phyloP scores from a whole-genome alignment of 2,329 filamentous ascomycete genomes.

The Lecanicillium sp. region DNA sequence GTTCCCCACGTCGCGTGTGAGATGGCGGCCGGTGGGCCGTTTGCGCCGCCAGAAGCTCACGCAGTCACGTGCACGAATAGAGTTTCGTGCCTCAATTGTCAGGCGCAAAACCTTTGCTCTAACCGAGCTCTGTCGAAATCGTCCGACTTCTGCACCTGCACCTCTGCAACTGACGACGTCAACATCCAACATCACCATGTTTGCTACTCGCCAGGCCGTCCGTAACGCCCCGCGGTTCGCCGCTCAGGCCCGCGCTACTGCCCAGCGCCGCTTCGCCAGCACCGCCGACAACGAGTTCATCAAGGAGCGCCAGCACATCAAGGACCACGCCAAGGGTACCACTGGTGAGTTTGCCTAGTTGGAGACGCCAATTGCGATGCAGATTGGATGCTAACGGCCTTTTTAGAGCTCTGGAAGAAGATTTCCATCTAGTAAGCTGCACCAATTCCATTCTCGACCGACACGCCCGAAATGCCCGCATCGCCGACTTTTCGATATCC shows the following conservation, averaged over 20 bases:
- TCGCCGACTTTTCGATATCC: neutral
- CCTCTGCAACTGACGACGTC: constrained; percentile 17
- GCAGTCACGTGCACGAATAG: constrained; percentile 7
- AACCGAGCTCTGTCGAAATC: constrained; percentile 26
- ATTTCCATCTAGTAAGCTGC: constrained; percentile 84
- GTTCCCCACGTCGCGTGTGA: no score
- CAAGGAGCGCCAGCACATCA: constrained; percentile 82
- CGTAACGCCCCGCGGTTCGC: constrained; percentile 56
- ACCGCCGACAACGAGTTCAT: constrained; percentile 85
- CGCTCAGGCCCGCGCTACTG: constrained; percentile 49
- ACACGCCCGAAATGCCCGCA: no score
- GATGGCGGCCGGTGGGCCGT: no score
- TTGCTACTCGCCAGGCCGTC: constrained; percentile 53
- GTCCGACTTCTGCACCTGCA: constrained; percentile 24
- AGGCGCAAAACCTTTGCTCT: constrained; percentile 13
- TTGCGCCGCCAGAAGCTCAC: neutral
- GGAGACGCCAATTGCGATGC: constrained; percentile 13
- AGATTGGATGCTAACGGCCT: constrained; percentile 23
- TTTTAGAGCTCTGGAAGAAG: constrained; percentile 85
- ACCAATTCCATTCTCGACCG: constrained; percentile 5
- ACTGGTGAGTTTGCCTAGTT: constrained; percentile 56
- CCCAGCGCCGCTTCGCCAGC: constrained; percentile 67
- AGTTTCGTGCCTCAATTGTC: constrained; percentile 6
- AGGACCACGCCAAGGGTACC: constrained; percentile 79
- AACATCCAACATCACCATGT: constrained; percentile 41